These are phyloP conservation scores for Lobosporangium transversale DNA, from an alignment of 192 early-diverging fungal species.

Conservation along the genomic window DNA sequence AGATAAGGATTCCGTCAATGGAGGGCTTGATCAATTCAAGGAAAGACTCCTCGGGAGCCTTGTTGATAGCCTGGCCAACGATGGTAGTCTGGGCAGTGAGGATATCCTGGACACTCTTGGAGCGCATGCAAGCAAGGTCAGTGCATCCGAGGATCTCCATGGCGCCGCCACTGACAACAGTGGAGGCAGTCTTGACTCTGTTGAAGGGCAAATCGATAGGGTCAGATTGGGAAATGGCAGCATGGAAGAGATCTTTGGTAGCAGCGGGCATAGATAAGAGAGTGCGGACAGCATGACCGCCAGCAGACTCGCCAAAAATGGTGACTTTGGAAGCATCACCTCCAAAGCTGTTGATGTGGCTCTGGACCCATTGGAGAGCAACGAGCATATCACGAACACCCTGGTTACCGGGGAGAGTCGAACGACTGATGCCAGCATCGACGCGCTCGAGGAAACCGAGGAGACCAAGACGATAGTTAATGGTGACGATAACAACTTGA, in stretches of 20 bases:
- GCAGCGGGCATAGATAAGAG: slow-evolving; percentile 53
- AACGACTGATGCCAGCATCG: slow-evolving; percentile 44
- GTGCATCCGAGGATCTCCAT: slow-evolving; percentile 36
- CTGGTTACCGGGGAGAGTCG: slow-evolving; percentile 42
- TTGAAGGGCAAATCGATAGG: slow-evolving; percentile 50
- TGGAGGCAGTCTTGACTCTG: slow-evolving; percentile 38
- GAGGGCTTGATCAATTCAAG: slow-evolving; percentile 52
- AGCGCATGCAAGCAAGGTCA: slow-evolving; percentile 45
- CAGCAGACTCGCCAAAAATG: slow-evolving; percentile 51
- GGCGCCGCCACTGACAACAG: slow-evolving; percentile 37
- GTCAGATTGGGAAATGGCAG: slow-evolving; percentile 48
- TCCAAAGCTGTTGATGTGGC: slow-evolving; percentile 34
- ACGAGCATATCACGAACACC: slow-evolving; percentile 52
- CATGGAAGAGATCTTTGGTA: slow-evolving; percentile 44
- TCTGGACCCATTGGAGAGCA: slow-evolving; percentile 48
- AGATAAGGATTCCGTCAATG: slow-evolving; percentile 39
- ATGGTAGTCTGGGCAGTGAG: slow-evolving; percentile 33
- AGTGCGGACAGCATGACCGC: slow-evolving; percentile 47
- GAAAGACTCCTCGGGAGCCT: slow-evolving; percentile 50
- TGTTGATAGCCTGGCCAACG: slow-evolving; percentile 32
- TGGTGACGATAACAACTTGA: slow-evolving; percentile 47
- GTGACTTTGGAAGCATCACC: slow-evolving; percentile 43
- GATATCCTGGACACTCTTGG: slow-evolving; percentile 30
- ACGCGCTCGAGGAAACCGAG: slow-evolving; percentile 52
- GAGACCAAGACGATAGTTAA: slow-evolving; percentile 53